A percentile compares a stretch with the other conserved stretches of the same genome.
These are phyloP conservation scores for Rhynchospora breviuscula DNA, from an alignment of 176 grass and related monocot species.

Conservation along the genomic window DNA sequence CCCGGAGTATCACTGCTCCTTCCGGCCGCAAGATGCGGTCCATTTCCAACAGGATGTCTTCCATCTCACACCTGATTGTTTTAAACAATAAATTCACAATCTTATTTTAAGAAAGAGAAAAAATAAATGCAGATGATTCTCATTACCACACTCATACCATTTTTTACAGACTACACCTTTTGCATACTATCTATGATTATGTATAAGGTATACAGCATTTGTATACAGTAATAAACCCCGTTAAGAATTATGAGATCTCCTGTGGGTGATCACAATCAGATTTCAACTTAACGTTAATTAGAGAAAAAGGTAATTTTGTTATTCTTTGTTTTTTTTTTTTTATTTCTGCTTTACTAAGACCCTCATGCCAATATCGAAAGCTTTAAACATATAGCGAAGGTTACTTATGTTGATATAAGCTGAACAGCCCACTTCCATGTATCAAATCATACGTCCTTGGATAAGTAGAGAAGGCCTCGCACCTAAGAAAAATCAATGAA, in stretches of 20 bases:
- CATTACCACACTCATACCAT: neutral
- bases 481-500: constrained; percentile 43
- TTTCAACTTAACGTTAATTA: neutral
- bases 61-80: constrained; percentile 42
- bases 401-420: constrained; percentile 76
- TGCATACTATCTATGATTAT: neutral
- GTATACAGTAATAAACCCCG: neutral
- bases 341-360: neutral
- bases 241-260: neutral
- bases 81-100: constrained; percentile 4
- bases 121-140: neutral
- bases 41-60: constrained; percentile 92
- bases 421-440: constrained; percentile 67
- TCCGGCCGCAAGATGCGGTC: constrained; percentile 83
- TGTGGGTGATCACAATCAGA: neutral
- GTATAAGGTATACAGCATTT: neutral
- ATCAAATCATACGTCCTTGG: constrained; percentile 87
- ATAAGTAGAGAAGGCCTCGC: constrained; percentile 81
- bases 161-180: neutral
- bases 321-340: neutral
- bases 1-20: constrained; percentile 67
- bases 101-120: neutral
- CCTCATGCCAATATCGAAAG: neutral
- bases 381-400: constrained; percentile 22
- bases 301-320: no score